These are phyloP conservation scores for Ceriops decandra DNA, from an alignment of 345 rosid species.

Conservation along the genomic window DNA sequence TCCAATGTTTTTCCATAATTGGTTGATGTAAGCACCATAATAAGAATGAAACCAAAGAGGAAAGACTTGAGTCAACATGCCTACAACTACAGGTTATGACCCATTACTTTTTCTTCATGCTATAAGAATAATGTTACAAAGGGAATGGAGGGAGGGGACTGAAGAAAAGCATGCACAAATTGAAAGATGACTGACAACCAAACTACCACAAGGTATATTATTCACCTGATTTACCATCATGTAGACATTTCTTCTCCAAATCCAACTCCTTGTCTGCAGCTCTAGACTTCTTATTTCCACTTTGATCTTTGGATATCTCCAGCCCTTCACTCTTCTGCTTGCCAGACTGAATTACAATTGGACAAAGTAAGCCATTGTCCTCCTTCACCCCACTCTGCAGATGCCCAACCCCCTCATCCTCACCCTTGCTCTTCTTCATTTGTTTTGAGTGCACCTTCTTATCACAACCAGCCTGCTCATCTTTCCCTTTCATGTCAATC, in stretches of 20 bases:
- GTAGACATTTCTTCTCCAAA: conserved; percentile 42
- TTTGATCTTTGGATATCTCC: conserved; percentile 50
- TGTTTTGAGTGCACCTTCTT: conserved; percentile 30
- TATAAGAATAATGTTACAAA: neutral
- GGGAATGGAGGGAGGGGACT: neutral
- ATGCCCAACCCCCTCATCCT: conserved; percentile 37
- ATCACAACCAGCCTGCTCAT: conserved; percentile 24
- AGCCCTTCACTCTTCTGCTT: conserved; percentile 61
- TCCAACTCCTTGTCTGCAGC: conserved; percentile 47
- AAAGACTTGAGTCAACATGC: conserved; percentile 39
- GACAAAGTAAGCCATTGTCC: conserved; percentile 58
- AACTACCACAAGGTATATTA: conserved; percentile 5
- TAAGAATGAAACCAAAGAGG: conserved; percentile 36
- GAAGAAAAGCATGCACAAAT: neutral
- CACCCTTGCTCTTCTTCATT: conserved; percentile 38
- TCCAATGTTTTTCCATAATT: conserved; percentile 68
- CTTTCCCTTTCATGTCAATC: conserved; percentile 40
- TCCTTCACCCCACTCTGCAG: conserved; percentile 40
- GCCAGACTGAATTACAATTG: conserved; percentile 45
- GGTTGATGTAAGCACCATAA: conserved; percentile 60
- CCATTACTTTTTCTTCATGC: conserved; percentile 17
- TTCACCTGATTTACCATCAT: conserved; percentile 47
- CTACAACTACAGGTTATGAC: conserved; percentile 24
- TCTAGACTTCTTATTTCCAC: conserved; percentile 66
- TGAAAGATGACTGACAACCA: neutral